Percentiles rank a stretch among this genome's conserved stretches.
phyloP scores from a whole-genome alignment of 2,329 filamentous ascomycete species.

The Graphilbum sp. region DNA sequence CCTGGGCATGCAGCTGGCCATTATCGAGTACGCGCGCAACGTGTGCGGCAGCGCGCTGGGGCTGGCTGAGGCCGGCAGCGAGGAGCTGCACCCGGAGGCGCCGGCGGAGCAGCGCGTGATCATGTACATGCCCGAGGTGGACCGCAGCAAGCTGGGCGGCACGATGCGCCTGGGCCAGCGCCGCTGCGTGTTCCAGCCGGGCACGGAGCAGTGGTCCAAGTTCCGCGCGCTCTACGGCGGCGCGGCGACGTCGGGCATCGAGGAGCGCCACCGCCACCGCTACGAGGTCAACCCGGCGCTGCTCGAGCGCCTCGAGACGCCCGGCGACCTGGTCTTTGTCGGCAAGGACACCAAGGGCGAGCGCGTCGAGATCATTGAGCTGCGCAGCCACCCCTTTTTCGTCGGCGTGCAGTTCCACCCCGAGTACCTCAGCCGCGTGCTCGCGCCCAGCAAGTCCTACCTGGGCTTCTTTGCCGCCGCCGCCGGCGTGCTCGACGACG shows the following conservation, averaged over 20 bases:
- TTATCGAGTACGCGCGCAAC: slow-evolving; percentile 74
- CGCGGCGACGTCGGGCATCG: slow-evolving; percentile 22
- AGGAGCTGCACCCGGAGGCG: slow-evolving; percentile 38
- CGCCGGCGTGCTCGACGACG: slow-evolving; percentile 43
- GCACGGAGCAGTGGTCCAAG: slow-evolving; percentile 50
- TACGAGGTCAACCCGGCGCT: slow-evolving; percentile 68
- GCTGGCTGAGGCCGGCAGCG: slow-evolving; percentile 36
- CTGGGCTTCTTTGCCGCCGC: slow-evolving; percentile 73
- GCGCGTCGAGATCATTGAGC: slow-evolving; percentile 62
- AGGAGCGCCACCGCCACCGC: slow-evolving; percentile 61
- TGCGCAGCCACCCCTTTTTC: slow-evolving; percentile 62
- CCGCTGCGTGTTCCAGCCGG: slow-evolving; percentile 51
- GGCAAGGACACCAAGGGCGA: slow-evolving; percentile 60
- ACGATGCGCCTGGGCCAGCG: slow-evolving; percentile 65
- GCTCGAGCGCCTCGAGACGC: slow-evolving; percentile 42
- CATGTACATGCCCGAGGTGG: slow-evolving; percentile 75
- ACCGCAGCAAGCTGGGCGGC: slow-evolving; percentile 49
- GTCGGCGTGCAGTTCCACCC: slow-evolving; percentile 72
- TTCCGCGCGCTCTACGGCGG: slow-evolving; percentile 52
- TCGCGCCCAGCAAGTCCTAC: slow-evolving; percentile 59
- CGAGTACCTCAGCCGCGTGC: slow-evolving; percentile 64
- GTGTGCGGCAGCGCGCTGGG: slow-evolving; percentile 33
- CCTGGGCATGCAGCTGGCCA: slow-evolving; percentile 82
- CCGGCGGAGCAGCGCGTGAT: slow-evolving; percentile 46
- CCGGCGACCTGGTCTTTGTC: slow-evolving; percentile 48